Percentiles rank a stretch among this genome's conserved stretches.
These are phyloP conservation scores for Amanita molliuscula DNA, from an alignment of 768 basidiomycete genomes.

Conservation along the genomic window DNA sequence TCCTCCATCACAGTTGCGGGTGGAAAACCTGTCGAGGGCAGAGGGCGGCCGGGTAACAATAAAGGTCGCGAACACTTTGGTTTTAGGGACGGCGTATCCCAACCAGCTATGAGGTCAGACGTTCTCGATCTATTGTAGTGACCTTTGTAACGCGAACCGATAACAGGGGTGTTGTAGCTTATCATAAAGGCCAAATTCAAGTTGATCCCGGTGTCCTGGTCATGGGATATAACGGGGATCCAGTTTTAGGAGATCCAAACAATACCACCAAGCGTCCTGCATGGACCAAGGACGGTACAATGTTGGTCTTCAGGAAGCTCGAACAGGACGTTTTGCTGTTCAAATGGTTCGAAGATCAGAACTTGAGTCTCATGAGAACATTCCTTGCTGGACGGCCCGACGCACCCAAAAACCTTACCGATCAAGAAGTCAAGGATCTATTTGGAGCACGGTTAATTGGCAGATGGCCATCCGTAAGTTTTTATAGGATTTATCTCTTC, in stretches of 20 bases:
- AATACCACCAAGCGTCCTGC: constrained; percentile 12
- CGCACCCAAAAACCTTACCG: background rate
- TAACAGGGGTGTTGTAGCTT: background rate
- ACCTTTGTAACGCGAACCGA: background rate
- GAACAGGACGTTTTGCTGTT: constrained; percentile 21
- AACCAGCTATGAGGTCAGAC: background rate
- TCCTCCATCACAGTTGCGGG: too few relatives aligned
- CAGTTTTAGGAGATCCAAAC: background rate
- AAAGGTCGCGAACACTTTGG: background rate
- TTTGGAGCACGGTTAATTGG: background rate
- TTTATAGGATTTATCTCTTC: background rate
- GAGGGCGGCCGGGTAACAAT: too few relatives aligned
- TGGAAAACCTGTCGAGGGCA: too few relatives aligned
- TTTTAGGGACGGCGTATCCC: background rate
- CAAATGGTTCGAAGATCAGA: background rate
- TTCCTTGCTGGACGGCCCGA: background rate
- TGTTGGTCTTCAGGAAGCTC: constrained; percentile 24
- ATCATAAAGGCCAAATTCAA: background rate
- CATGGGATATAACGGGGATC: background rate
- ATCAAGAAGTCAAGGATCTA: background rate
- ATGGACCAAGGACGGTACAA: constrained; percentile 23
- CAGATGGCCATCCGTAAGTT: background rate
- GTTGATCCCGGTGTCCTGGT: background rate
- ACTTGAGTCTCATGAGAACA: background rate
- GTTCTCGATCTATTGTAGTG: too few relatives aligned